These are phyloP conservation scores for Amanita phalloides DNA, from an alignment of 768 basidiomycete genomes.

Conservation along the genomic window DNA sequence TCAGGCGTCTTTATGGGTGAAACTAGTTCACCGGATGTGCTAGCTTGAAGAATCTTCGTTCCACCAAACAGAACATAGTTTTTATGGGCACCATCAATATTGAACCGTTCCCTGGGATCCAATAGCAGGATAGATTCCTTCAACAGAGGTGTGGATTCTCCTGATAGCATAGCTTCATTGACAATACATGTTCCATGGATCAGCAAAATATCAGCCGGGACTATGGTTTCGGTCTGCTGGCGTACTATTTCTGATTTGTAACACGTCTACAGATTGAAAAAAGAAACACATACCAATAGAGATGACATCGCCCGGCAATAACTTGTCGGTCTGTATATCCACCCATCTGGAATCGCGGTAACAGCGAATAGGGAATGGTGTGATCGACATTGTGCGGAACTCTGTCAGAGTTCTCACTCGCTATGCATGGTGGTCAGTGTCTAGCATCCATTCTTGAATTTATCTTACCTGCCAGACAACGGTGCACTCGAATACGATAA, in stretches of 20 bases:
- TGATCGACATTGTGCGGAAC: conserved; percentile 94
- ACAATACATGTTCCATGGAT: conserved; percentile 90
- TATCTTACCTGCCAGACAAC: conserved; percentile 89
- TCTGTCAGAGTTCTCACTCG: conserved; percentile 90
- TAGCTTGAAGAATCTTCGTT: conserved; percentile 91
- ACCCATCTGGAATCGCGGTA: conserved; percentile 76
- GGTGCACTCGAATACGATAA: conserved; percentile 96
- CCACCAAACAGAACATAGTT: conserved; percentile 89
- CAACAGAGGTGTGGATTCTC: conserved; percentile 92
- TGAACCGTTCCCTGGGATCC: conserved; percentile 62
- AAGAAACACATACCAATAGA: conserved; percentile 43
- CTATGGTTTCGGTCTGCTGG: conserved; percentile 68
- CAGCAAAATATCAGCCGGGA: conserved; percentile 92
- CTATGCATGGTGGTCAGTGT: conserved; percentile 25
- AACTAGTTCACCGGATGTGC: conserved; percentile 37
- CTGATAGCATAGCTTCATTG: conserved; percentile 98
- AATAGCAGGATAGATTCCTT: conserved; percentile 92
- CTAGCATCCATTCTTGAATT: not conserved
- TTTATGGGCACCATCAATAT: conserved; percentile 81
- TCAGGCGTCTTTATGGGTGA: conserved; percentile 67
- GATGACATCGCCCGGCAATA: conserved; percentile 89
- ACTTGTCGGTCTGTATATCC: conserved; percentile 70
- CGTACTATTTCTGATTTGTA: conserved; percentile 32
- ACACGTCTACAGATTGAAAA: not conserved
- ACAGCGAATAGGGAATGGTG: conserved; percentile 79